Evolutionary conservation across 169 alveolate species (phyloP).

Genomic region (Eimeria mitis): DNA sequence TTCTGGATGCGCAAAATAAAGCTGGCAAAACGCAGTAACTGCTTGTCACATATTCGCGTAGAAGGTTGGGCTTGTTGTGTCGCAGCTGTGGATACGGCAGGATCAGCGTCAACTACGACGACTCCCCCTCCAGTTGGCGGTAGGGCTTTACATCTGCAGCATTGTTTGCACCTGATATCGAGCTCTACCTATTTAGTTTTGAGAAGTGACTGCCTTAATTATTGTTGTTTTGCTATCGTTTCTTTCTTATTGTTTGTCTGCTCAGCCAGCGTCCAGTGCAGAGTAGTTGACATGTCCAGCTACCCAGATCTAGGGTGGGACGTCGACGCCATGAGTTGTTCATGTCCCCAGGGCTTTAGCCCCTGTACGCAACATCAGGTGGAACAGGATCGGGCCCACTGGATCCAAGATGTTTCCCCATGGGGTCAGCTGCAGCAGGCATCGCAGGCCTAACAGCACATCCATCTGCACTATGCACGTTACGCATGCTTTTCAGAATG

Average conservation of each 20-base stretch:
- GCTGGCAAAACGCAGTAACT: background rate
- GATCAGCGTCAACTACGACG: constrained; percentile 7
- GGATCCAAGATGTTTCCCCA: constrained; percentile 54
- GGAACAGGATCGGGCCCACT: constrained; percentile 59
- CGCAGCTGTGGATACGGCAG: constrained; percentile 6
- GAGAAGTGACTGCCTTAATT: background rate
- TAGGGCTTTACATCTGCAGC: background rate
- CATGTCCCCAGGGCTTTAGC: constrained; percentile 74
- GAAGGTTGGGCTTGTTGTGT: background rate
- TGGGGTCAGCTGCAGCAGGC: constrained; percentile 39
- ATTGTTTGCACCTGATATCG: background rate
- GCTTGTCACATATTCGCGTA: background rate
- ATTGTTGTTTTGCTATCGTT: too few relatives aligned
- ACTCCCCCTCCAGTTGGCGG: constrained; percentile 53
- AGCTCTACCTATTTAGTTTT: background rate
- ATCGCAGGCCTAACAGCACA: background rate
- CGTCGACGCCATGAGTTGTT: constrained; percentile 73
- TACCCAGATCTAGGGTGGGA: constrained; percentile 38
- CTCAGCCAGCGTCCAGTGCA: constrained; percentile 45
- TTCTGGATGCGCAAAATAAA: background rate
- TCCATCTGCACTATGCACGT: background rate
- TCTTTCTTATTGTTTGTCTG: background rate
- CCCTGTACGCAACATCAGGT: constrained; percentile 63
- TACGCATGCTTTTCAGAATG: background rate
- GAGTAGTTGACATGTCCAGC: constrained; percentile 42